Evolutionary conservation across 2,329 filamentous ascomycete species (phyloP).

Genomic region (Chaetomium sp.): DNA sequence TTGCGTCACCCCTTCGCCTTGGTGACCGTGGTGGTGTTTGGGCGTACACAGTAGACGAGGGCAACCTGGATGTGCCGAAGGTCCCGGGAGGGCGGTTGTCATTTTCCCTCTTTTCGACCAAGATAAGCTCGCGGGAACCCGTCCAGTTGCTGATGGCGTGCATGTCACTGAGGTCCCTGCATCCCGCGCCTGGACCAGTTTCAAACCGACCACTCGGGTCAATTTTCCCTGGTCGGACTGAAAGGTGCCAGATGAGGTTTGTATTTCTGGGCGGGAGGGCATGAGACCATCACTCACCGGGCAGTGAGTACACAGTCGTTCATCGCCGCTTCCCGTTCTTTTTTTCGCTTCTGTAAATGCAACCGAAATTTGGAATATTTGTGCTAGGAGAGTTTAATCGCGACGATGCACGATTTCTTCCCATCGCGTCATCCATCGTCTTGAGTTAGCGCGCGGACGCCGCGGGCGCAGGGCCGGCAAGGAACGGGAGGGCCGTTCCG

Average conservation of each 20-base stretch:
- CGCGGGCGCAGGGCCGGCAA: neutral
- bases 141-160: conserved; percentile 3
- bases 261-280: neutral
- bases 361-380: neutral
- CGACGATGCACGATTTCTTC: neutral
- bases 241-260: neutral
- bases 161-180: neutral
- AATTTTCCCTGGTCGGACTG: neutral
- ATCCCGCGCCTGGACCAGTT: neutral
- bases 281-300: neutral
- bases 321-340: neutral
- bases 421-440: neutral
- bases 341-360: neutral
- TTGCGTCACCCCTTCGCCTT: neutral
- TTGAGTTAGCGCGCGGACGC: conserved; percentile 2
- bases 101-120: neutral
- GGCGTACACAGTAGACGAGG: too few species aligned
- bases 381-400: neutral
- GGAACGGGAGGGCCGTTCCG: conserved; percentile 30
- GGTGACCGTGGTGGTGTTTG: neutral
- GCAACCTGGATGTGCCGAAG: neutral
- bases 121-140: conserved; percentile 9
- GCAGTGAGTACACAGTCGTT: too few species aligned
- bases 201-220: neutral
- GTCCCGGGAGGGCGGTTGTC: conserved; percentile 16